These are phyloP conservation scores for Auriscalpium orientale DNA, from an alignment of 768 basidiomycete species.

Conservation along the genomic window DNA sequence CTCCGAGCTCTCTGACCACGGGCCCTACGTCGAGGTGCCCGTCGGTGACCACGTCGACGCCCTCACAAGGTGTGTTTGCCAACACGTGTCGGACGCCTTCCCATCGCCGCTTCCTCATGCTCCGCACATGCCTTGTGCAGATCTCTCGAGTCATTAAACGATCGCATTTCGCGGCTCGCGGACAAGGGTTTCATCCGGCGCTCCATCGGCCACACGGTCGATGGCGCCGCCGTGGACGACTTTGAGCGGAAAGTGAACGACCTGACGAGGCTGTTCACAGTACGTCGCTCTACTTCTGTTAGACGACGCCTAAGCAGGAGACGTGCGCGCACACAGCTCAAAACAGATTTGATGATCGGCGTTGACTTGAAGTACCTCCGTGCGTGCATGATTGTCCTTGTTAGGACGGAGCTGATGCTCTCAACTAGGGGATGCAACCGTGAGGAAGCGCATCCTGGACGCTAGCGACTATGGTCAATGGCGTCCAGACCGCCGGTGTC, in stretches of 20 bases:
- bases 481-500: neutral
- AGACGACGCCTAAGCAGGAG: neutral
- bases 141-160: neutral
- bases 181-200: neutral
- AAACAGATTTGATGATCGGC: neutral
- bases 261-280: neutral
- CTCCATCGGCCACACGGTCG: neutral
- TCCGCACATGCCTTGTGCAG: neutral
- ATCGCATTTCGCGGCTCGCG: neutral
- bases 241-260: neutral
- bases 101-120: neutral
- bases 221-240: neutral
- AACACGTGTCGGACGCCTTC: neutral
- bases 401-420: neutral
- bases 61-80: neutral
- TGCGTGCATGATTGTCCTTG: neutral
- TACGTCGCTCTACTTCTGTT: neutral
- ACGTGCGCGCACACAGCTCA: neutral
- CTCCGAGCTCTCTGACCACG: slow-evolving; percentile 1
- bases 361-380: neutral
- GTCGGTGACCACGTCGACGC: neutral
- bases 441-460: neutral
- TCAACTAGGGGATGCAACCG: neutral
- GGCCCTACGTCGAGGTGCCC: neutral
- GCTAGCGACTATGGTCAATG: neutral